These are phyloP conservation scores for Phyllosticta ampelicida DNA, from an alignment of 2,329 filamentous ascomycete species.

Conservation along the genomic window DNA sequence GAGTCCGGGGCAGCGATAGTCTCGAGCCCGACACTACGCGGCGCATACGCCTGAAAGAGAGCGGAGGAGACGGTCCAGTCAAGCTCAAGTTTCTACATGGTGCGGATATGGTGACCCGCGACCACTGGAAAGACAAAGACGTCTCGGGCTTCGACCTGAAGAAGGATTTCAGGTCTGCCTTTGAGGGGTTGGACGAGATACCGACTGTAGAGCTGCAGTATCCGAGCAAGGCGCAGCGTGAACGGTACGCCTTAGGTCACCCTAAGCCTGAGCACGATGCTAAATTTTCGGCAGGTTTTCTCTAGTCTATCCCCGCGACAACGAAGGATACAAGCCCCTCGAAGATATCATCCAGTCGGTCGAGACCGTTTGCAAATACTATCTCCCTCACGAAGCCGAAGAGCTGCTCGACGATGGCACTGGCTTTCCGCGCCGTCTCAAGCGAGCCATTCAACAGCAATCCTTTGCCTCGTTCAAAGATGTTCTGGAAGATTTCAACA, in stretches of 20 bases:
- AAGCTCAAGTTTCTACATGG: slow-evolving; percentile 28
- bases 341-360: slow-evolving; percentile 49
- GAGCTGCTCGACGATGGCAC: slow-evolving; percentile 60
- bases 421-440: slow-evolving; percentile 67
- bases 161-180: slow-evolving; percentile 42
- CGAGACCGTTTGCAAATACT: slow-evolving; percentile 55
- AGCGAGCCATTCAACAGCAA: slow-evolving; percentile 59
- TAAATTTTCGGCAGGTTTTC: slow-evolving; percentile 46
- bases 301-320: slow-evolving; percentile 67
- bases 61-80: slow-evolving; percentile 12
- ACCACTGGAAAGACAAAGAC: slow-evolving; percentile 15
- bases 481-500: slow-evolving; percentile 69
- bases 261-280: slow-evolving; percentile 18
- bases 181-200: slow-evolving; percentile 34
- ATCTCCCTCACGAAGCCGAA: slow-evolving; percentile 59
- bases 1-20: slow-evolving; percentile 26
- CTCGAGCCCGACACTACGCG: slow-evolving; percentile 26
- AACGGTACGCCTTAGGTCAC: slow-evolving; percentile 44
- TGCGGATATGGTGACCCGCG: slow-evolving; percentile 30
- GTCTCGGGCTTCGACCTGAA: slow-evolving; percentile 12
- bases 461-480: slow-evolving; percentile 59
- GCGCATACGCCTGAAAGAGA: slow-evolving; percentile 17
- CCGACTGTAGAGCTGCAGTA: slow-evolving; percentile 64
- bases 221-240: slow-evolving; percentile 59
- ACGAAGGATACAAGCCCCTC: slow-evolving; percentile 53